Base-by-base conservation (phyloP, 331 rosid genomes). In the Arachis monticola region DNA sequence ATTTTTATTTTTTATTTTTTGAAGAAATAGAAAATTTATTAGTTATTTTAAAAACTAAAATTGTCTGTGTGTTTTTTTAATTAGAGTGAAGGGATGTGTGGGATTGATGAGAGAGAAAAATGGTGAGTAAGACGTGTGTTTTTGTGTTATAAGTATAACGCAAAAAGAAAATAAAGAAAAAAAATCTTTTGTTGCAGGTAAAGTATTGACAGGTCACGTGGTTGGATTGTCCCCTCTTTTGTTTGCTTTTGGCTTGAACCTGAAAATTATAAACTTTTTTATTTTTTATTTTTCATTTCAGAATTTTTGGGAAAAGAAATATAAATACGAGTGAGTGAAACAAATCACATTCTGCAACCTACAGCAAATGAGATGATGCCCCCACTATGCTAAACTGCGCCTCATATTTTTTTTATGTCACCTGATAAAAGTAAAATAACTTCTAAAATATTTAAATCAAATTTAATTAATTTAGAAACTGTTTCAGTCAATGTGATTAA, bases 161-260 rank as follows among this genome's bases (percentile, higher is more conserved):
- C 45, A 51, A 67, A 64, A n/a, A 8, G 0, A 57, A 8, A 45
- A 62, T 35, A 46, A 44, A 46, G 67, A 42, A 6, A 73, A 85
- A 13, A 32, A 44, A 32, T 32, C 3, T 32, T 5, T 61, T 67
- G 69, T 17, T 17, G 81, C 73, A 35, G 69, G 84, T 80, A 76
- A 83, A 83, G 84, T 73, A 57, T 85, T 83, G 89, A 87, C 92
- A 86, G 95, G 73, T 94, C 98, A 94, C 98, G 98, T 88, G 98
- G 81, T 86, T 78, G 77, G 82, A 83, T 87, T 94, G 92, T 87
- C 95, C 68, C 84, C 72, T 71, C 83, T 79, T 80, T 78, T 87
- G 86, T 87, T 84, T 69, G 85, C 90, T 86, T 86, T 84, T 80
- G 87, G 82, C 84, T 77, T 82, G 75, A 78, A 81, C 38, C 4